Base-by-base conservation (phyloP, 805 yeast species). In the Barnettozyma sp. region DNA sequence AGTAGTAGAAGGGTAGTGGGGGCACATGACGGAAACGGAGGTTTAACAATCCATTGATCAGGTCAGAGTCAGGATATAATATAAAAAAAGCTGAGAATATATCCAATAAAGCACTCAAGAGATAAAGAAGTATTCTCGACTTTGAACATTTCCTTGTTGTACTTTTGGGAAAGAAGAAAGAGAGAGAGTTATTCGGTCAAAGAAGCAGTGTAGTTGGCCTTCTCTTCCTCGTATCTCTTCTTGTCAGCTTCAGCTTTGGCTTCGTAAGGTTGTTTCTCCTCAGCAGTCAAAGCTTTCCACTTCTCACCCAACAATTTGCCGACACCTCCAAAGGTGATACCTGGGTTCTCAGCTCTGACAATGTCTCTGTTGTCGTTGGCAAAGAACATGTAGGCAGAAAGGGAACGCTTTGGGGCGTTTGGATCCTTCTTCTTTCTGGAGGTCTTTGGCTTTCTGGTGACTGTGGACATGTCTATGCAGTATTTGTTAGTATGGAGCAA, bases 351-450 rank as follows among this genome's bases (percentile, higher is more conserved):
- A 44, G 90, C 79, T 63, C 95, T 79, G 50, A 92, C 95, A 46
- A 78, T 76, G 66, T 90, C 97, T 73, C 98, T 88, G 75, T 84
- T 83, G 59, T 87, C 97, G 62, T 86, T 87, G 54, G 98, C 97
- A 59, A 88, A 92, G 77, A 85, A 90, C 97, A 92, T 88, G 79
- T 90, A 92, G 33, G 97, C 96, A 42, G 97, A 86, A 61, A 92
- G 70, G 18, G 97, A 86, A 68, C 97, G 85, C 85, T 92, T 92
- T 64, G 98, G 98, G 48, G 98, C 98, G 65, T 90, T 88, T 70
- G 98, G 95, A 65, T 85, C 94, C 63, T 67, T 67, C 67, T 66
- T 67, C 63, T 64, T 67, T 60, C 69, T 66, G 42, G 62, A 48
- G 43, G 62, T 46, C 35, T 58, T 62, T 44, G 46, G 43, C 54